phyloP scores from a whole-genome alignment of 352 stramenopile genomes.

The Phytophthora sp. region DNA sequence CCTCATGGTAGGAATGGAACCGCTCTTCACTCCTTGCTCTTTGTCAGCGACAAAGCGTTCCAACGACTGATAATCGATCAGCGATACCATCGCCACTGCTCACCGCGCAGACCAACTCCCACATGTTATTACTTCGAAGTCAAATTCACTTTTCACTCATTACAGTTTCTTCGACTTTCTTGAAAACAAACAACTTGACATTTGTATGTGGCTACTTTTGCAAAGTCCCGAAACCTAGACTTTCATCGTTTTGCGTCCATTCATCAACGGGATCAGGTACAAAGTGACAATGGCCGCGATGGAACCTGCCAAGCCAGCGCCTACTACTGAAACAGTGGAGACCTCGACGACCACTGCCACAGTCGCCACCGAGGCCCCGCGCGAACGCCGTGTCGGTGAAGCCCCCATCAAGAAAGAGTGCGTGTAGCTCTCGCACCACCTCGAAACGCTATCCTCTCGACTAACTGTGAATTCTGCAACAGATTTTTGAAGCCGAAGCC shows the following conservation, averaged over 20 bases:
- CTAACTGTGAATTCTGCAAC: not conserved
- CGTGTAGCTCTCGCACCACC: conserved; percentile 26
- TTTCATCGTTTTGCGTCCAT: conserved; percentile 23
- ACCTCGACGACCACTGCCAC: not conserved
- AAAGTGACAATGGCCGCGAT: conserved; percentile 5
- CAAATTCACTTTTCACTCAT: too few relatives aligned
- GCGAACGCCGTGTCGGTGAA: conserved; percentile 30
- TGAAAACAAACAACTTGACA: too few relatives aligned
- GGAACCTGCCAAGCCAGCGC: conserved; percentile 13
- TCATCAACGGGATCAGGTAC: conserved; percentile 9
- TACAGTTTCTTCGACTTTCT: too few relatives aligned
- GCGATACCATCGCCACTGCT: too few relatives aligned
- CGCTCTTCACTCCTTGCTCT: too few relatives aligned
- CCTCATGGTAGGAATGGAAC: too few relatives aligned
- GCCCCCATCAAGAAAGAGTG: conserved; percentile 57
- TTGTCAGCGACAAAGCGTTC: too few relatives aligned
- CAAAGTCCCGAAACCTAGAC: too few relatives aligned
- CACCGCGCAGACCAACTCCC: too few relatives aligned
- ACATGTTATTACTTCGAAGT: too few relatives aligned
- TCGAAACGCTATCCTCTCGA: not conserved
- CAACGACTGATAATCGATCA: too few relatives aligned
- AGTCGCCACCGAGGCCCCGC: conserved; percentile 3
- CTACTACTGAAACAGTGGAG: not conserved
- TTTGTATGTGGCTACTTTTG: too few relatives aligned
- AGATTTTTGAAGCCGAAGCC: conserved; percentile 72